phyloP scores from a whole-genome alignment of 2,329 filamentous ascomycete genomes.

The Lasiodiplodia sp. region DNA sequence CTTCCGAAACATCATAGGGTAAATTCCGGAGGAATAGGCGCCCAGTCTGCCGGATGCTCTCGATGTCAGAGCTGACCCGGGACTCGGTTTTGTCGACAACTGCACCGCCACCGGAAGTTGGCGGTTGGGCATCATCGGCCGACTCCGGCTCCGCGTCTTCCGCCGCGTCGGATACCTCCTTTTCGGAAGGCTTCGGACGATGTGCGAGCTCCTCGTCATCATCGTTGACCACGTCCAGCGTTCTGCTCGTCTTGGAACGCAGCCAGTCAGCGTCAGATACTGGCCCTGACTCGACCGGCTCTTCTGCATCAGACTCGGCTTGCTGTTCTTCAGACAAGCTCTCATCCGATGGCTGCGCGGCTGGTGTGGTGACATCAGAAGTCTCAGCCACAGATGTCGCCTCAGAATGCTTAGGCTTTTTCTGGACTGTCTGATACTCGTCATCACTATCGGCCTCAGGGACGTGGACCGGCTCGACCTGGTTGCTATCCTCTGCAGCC shows the following conservation, averaged over 20 bases:
- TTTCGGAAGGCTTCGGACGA: slow-evolving; percentile 28
- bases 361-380: slow-evolving; percentile 8
- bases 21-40: slow-evolving; percentile 91
- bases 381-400: slow-evolving; percentile 16
- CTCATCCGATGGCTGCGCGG: slow-evolving; percentile 2
- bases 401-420: slow-evolving; percentile 49
- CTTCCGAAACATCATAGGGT: slow-evolving; percentile 78
- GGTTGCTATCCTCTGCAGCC: slow-evolving; percentile 34
- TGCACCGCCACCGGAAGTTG: slow-evolving; percentile 32
- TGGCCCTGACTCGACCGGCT: slow-evolving; percentile 40
- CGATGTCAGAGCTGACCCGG: slow-evolving; percentile 50
- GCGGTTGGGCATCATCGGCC: slow-evolving; percentile 29
- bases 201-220: slow-evolving; percentile 57
- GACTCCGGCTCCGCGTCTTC: slow-evolving; percentile 21
- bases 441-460: slow-evolving; percentile 69
- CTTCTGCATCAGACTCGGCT: slow-evolving; percentile 33
- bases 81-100: slow-evolving; percentile 50
- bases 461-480: slow-evolving; percentile 37
- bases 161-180: slow-evolving; percentile 27
- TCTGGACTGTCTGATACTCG: slow-evolving; percentile 73
- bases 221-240: slow-evolving; percentile 84
- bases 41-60: slow-evolving; percentile 73
- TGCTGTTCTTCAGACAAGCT: slow-evolving; percentile 3
- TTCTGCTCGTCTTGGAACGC: slow-evolving; percentile 83
- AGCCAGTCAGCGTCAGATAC: slow-evolving; percentile 90